These are phyloP conservation scores for Vaccinium macrocarpon DNA, from an alignment of 148 eudicot species.

Conservation along the genomic window DNA sequence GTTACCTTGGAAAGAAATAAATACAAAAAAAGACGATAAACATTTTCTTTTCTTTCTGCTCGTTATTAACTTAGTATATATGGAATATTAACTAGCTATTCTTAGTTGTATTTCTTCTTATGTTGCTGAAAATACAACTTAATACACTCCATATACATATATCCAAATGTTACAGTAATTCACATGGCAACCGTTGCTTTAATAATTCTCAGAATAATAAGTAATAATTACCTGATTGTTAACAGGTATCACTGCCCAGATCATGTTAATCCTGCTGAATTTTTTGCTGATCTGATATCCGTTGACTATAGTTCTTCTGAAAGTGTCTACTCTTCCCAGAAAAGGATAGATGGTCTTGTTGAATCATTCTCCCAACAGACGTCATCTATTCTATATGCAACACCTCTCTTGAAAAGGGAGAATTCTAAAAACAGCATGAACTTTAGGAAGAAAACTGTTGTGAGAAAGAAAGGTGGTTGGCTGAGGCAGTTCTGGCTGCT, in stretches of 20 bases:
- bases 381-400: conserved; percentile 56
- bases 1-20: background rate
- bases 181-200: background rate
- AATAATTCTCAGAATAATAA: conserved; percentile 17
- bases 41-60: background rate
- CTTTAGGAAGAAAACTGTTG: conserved; percentile 29
- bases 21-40: background rate
- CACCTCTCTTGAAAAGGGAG: conserved; percentile 42
- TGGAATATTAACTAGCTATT: background rate
- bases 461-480: conserved; percentile 63
- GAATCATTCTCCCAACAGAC: conserved; percentile 72
- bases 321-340: conserved; percentile 73
- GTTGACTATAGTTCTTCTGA: conserved; percentile 89
- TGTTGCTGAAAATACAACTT: background rate
- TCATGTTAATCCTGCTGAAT: conserved; percentile 96
- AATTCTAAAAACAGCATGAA: conserved; percentile 28
- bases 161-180: background rate
- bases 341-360: conserved; percentile 78
- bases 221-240: conserved; percentile 13
- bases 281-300: conserved; percentile 97
- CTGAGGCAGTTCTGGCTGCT: conserved; percentile 90
- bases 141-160: background rate
- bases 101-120: background rate
- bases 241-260: conserved; percentile 84
- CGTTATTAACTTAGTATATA: background rate